Evolutionary conservation across 2,329 filamentous ascomycete species (phyloP), one percentile per base, ranked within the genome.

Genomic region (Venturia carpophila): DNA sequence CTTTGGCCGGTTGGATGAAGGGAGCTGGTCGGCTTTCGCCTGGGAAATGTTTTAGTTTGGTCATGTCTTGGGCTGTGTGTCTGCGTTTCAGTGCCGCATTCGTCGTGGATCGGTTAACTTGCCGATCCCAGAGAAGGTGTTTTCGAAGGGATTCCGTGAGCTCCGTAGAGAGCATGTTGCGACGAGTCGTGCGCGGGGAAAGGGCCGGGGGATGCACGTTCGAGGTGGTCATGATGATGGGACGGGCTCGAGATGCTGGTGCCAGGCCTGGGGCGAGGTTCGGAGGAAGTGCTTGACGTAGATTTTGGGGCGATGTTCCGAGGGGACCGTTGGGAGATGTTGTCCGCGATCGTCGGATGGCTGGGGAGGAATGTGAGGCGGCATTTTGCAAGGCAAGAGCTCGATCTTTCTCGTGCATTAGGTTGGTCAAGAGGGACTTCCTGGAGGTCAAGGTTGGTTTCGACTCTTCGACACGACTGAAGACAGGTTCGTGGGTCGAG

Each of bases 111-210:
- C 91, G 91, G 83, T 94, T 96, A 73, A 97, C 93, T 73, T 96
- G 91, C 63, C 94, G 88, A 75, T 99, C 94, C 90, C 91, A 96
- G 19, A 97, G 84, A 19, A 99, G 86, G 71, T 97, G 90, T 70
- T 92, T 90, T 27, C 94, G 87, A 3, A 99, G 86, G 27, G 91
- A 96, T 74, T 96, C 92, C 2, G 93, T 97, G 64, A 99, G 81
- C 78, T 99, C 94, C 0, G 91, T 95, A 10, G 91, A 89, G 65
- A 99, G 83, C 94, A 99, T 99, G 76, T 97, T 95, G 67, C 92
- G 86, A 63, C 94, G 86, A 0, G 92, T 97, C 0, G 93, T 97
- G 66, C 92, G 86, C 4, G 94, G 94, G 5, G 94, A 97, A 69
- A 96, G 83, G 1, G 91, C 90, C 37, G 87, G 85, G 65, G 90